A percentile compares a stretch with the other conserved stretches of the same genome.
phyloP scores from a whole-genome alignment of 805 yeast genomes.

The Lachancea thermotolerans region DNA sequence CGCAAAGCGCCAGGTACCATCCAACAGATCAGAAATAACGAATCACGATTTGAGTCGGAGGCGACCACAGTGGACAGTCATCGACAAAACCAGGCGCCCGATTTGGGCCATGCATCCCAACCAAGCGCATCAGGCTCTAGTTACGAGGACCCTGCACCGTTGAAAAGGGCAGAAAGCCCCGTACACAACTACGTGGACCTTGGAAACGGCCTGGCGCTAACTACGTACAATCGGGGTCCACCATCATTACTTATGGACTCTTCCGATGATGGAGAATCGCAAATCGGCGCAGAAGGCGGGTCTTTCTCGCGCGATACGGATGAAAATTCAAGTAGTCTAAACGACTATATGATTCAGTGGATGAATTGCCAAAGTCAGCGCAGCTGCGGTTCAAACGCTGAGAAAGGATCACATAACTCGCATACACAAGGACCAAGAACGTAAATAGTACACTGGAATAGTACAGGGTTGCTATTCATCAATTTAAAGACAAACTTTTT shows the following conservation, averaged over 20 bases:
- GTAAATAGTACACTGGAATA: not conserved
- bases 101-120: not conserved
- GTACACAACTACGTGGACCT: conserved; percentile 23
- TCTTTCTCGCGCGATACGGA: conserved; percentile 9
- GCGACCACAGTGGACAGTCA: not conserved
- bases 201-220: conserved; percentile 33
- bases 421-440: not conserved
- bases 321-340: conserved; percentile 9
- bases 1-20: conserved; percentile 11
- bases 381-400: conserved; percentile 4
- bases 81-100: not conserved
- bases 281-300: conserved; percentile 13
- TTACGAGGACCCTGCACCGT: conserved; percentile 3
- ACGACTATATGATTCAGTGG: conserved; percentile 24
- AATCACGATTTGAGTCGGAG: conserved; percentile 2
- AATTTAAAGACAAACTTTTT: too few species aligned
- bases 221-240: conserved; percentile 32
- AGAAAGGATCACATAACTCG: not conserved
- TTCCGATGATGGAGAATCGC: conserved; percentile 17
- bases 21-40: conserved; percentile 6
- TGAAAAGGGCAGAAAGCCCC: conserved; percentile 3
- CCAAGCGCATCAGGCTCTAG: conserved; percentile 2
- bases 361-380: conserved; percentile 11
- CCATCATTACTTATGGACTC: conserved; percentile 35
- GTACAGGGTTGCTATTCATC: too few species aligned